These are phyloP conservation scores for Lepidium campestre DNA, from an alignment of 441 rosid genomes.

Conservation along the genomic window DNA sequence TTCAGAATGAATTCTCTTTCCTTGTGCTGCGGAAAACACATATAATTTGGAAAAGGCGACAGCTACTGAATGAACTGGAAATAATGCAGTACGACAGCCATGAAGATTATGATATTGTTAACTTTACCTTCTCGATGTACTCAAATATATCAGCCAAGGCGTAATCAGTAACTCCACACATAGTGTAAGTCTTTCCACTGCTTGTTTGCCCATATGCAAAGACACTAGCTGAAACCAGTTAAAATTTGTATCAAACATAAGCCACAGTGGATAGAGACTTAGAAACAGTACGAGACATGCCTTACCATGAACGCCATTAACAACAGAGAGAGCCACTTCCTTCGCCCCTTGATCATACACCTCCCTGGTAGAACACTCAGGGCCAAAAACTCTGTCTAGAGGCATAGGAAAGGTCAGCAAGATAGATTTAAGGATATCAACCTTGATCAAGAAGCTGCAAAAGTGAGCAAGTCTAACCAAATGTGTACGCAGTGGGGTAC, in stretches of 20 bases:
- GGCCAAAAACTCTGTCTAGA: constrained; percentile 62
- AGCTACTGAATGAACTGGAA: not conserved
- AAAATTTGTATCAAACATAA: not conserved
- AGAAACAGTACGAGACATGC: constrained; percentile 17
- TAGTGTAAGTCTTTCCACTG: constrained; percentile 92
- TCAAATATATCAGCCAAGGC: constrained; percentile 80
- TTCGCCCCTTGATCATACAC: constrained; percentile 68
- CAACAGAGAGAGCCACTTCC: constrained; percentile 66
- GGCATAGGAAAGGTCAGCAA: constrained; percentile 17
- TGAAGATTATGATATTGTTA: not conserved
- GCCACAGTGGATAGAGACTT: constrained; percentile 13
- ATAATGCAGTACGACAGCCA: not conserved
- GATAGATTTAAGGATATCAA: not conserved
- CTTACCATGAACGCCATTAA: constrained; percentile 53
- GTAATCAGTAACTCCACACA: constrained; percentile 79
- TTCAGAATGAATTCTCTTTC: constrained; percentile 74
- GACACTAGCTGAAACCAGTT: constrained; percentile 67
- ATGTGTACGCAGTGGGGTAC: constrained; percentile 67
- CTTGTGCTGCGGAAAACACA: constrained; percentile 49
- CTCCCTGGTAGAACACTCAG: constrained; percentile 46
- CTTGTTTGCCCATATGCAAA: constrained; percentile 99
- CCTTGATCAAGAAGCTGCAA: constrained; percentile 10
- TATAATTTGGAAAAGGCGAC: not conserved
- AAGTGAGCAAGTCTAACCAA: constrained; percentile 43
- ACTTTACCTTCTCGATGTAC: constrained; percentile 61